These are phyloP conservation scores for Fraxinus americana DNA, from an alignment of 257 asterid species.

Conservation along the genomic window DNA sequence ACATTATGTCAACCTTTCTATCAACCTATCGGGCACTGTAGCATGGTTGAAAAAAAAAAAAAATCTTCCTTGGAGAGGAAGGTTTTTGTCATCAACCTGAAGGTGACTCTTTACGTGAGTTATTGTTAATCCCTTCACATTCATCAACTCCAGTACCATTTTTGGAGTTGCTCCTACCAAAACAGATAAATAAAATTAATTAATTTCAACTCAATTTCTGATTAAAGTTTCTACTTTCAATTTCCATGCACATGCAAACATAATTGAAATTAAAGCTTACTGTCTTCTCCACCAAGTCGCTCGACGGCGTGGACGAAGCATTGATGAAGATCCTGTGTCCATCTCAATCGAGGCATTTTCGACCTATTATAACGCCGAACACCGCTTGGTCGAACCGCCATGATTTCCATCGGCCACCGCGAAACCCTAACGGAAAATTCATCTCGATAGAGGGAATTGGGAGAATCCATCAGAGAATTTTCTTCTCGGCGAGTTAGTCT, in stretches of 20 bases:
- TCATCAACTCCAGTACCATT: conserved; percentile 80
- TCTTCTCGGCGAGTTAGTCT: too few relatives aligned
- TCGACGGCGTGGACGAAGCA: conserved; percentile 65
- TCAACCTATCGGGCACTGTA: too few relatives aligned
- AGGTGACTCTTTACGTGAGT: conserved; percentile 85
- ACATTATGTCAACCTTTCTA: too few relatives aligned
- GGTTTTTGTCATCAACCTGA: conserved; percentile 47
- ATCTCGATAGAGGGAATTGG: conserved; percentile 17
- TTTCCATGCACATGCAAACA: conserved; percentile 39
- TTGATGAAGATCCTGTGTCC: conserved; percentile 74
- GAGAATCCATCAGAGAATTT: conserved; percentile 37
- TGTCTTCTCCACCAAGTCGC: conserved; percentile 72
- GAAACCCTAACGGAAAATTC: conserved; percentile 8
- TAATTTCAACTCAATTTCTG: too few relatives aligned
- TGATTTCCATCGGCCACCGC: conserved; percentile 1
- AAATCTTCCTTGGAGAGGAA: background rate
- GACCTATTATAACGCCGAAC: conserved; percentile 67
- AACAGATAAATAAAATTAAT: background rate
- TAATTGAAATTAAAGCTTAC: conserved; percentile 29
- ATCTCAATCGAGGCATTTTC: conserved; percentile 57
- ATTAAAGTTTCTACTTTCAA: background rate
- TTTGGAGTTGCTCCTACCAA: conserved; percentile 79
- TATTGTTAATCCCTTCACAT: conserved; percentile 66
- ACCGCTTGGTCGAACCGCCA: conserved; percentile 8
- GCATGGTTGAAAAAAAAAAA: background rate